Percentiles rank a stretch among this genome's conserved stretches.
Conservation (phyloP, 2,329 filamentous ascomycete species). For the Rhexocercosporidium sp. region DNA sequence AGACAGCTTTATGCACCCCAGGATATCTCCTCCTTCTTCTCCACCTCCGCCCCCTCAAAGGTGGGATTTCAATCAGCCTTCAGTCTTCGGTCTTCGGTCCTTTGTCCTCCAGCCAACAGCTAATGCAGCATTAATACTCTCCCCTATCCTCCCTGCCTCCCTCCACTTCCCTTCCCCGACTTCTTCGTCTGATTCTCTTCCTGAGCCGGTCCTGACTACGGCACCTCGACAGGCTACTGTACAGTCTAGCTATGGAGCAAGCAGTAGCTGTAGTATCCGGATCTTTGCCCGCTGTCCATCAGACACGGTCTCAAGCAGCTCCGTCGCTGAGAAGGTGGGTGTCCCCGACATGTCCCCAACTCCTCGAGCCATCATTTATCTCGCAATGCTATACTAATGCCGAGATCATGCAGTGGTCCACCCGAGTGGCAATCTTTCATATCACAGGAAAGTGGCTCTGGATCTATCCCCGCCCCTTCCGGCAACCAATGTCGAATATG, state of each 20-base stretch:
- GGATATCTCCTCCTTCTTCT: not conserved
- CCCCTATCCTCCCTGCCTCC: not conserved
- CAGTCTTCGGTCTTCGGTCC: not conserved
- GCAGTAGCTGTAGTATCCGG: not conserved
- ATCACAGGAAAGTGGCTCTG: not conserved
- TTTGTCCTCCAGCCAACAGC: too few species aligned
- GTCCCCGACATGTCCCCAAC: not conserved
- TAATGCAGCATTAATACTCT: not conserved
- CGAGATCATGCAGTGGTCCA: not conserved
- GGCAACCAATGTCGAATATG: conserved; percentile 29
- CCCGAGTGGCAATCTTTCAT: conserved; percentile 6
- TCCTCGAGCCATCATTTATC: too few species aligned
- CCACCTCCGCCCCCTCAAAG: not conserved
- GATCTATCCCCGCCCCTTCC: not conserved
- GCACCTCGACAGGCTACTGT: too few species aligned
- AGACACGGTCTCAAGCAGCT: not conserved
- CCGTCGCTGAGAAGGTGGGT: not conserved
- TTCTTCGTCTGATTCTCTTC: not conserved
- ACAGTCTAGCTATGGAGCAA: not conserved
- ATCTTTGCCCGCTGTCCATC: not conserved
- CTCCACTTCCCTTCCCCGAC: conserved; percentile 3
- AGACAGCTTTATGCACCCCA: not conserved
- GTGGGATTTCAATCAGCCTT: not conserved
- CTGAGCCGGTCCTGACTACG: not conserved
- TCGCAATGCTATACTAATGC: not conserved